These are phyloP conservation scores for Lepiota brunneoincarnata DNA, from an alignment of 768 basidiomycete species.

Conservation along the genomic window DNA sequence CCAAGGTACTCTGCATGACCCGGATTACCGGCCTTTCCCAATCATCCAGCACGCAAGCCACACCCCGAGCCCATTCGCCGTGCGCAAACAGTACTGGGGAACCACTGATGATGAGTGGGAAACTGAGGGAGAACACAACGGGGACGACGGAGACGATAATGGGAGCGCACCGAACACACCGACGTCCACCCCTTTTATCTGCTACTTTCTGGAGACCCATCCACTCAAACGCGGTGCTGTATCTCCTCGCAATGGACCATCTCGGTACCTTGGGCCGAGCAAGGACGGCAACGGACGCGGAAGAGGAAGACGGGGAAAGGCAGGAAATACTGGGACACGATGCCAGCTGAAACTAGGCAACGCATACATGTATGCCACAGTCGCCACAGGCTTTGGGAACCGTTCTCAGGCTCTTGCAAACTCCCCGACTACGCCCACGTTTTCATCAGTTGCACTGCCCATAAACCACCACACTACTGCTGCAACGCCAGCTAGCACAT, in stretches of 20 bases:
- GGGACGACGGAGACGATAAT: not conserved
- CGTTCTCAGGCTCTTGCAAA: not conserved
- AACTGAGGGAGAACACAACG: not conserved
- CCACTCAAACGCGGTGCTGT: not conserved
- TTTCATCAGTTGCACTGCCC: not conserved
- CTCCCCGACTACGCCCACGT: not conserved
- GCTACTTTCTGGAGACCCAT: conserved; percentile 9
- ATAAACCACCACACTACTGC: not conserved
- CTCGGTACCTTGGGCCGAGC: not conserved
- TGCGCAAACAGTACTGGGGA: conserved; percentile 10
- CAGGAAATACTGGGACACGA: not conserved
- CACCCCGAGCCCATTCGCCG: conserved; percentile 4
- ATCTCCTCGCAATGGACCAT: not conserved
- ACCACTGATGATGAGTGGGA: not conserved
- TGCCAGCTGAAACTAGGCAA: not conserved
- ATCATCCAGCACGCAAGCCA: conserved; percentile 10
- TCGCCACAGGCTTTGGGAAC: not conserved
- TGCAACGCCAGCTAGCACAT: not conserved
- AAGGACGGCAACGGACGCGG: not conserved
- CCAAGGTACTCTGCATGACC: conserved; percentile 18
- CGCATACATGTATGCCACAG: not conserved
- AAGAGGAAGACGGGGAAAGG: not conserved
- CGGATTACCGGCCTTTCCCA: conserved; percentile 18
- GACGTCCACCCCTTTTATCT: conserved; percentile 9
- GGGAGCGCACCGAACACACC: conserved; percentile 3